Evolutionary conservation across 148 eudicot species (phyloP).

Genomic region (Rhododendron ferrugineum): DNA sequence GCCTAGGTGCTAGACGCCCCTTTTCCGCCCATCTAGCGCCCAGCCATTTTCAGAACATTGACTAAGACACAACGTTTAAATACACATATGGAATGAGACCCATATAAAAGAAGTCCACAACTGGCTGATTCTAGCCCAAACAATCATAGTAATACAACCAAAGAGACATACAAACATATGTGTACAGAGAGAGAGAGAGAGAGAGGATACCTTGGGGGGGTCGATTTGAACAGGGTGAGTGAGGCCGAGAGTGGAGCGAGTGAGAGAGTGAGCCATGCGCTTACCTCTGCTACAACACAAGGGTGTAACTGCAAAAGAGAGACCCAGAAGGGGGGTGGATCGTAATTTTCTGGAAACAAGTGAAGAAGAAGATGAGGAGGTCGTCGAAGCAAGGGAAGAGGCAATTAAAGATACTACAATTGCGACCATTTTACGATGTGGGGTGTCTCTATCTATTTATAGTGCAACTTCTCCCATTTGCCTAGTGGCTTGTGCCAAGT

Average conservation of each 20-base stretch:
- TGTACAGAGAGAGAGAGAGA: not conserved
- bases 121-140: not conserved
- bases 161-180: not conserved
- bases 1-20: too few relatives aligned
- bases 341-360: not conserved
- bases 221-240: conserved; percentile 55
- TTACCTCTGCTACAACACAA: conserved; percentile 12
- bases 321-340: not conserved
- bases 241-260: conserved; percentile 65
- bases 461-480: not conserved
- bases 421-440: not conserved
- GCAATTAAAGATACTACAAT: not conserved
- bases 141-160: not conserved
- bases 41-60: not conserved
- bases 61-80: not conserved
- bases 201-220: conserved; percentile 43
- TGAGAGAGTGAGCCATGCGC: conserved; percentile 62
- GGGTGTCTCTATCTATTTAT: not conserved
- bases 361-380: not conserved
- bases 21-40: too few relatives aligned
- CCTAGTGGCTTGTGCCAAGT: not conserved
- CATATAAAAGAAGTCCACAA: not conserved
- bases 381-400: not conserved
- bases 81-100: not conserved
- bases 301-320: conserved; percentile 3